Conservation (phyloP, 805 yeast species). For the Myxozyma neotropica region DNA sequence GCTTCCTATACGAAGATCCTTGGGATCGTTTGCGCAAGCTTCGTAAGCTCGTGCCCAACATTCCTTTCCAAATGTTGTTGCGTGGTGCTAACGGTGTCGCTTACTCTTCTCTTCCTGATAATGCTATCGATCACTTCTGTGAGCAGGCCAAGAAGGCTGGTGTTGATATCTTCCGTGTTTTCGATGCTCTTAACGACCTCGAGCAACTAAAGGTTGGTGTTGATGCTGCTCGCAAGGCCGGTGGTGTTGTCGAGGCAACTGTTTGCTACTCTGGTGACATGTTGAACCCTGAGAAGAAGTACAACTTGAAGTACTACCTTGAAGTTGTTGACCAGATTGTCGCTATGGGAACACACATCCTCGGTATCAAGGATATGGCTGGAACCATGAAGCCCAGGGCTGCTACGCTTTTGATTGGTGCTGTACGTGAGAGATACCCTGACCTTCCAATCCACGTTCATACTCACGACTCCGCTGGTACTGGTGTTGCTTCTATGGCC, state of each 20-base stretch:
- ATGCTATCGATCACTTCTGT: constrained; percentile 97
- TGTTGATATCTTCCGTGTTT: constrained; percentile 96
- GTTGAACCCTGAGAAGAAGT: constrained; percentile 94
- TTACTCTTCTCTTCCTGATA: constrained; percentile 95
- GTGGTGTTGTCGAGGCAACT: constrained; percentile 98
- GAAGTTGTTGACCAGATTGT: constrained; percentile 81
- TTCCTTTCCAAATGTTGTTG: constrained; percentile 98
- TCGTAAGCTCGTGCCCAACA: constrained; percentile 91
- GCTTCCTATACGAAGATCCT: constrained; percentile 98
- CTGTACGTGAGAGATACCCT: constrained; percentile 85
- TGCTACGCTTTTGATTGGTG: constrained; percentile 75
- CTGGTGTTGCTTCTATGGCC: constrained; percentile 96
- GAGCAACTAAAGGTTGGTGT: constrained; percentile 98
- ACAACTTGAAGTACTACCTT: constrained; percentile 88
- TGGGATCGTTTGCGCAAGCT: constrained; percentile 93
- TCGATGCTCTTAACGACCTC: constrained; percentile 94
- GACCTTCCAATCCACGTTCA: constrained; percentile 96
- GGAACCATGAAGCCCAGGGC: constrained; percentile 97
- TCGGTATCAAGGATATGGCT: constrained; percentile 99
- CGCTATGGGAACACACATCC: constrained; percentile 90
- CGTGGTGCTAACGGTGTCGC: constrained; percentile 99
- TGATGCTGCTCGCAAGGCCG: constrained; percentile 96
- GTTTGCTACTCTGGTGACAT: constrained; percentile 99
- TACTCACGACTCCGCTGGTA: constrained; percentile 99
- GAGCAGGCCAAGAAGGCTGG: constrained; percentile 93